These are phyloP conservation scores for Agapanthus africanus DNA, from an alignment of 106 monocot genomes.

Conservation along the genomic window DNA sequence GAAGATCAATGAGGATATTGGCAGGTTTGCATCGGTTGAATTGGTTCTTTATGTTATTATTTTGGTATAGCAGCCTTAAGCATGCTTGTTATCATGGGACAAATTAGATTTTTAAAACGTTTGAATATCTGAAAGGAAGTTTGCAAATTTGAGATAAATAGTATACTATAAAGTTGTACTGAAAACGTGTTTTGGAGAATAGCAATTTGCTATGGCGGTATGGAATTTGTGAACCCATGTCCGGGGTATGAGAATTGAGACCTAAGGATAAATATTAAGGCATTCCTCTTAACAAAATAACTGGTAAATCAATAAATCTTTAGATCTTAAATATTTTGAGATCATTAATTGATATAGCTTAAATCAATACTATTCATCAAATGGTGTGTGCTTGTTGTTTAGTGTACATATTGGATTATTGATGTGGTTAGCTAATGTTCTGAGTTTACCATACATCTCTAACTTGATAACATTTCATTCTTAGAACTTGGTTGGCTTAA, in stretches of 20 bases:
- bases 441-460: neutral
- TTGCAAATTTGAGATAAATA: neutral
- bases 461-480: neutral
- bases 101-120: neutral
- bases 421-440: neutral
- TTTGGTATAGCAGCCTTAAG: neutral
- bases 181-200: no score
- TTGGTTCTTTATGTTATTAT: constrained; percentile 2
- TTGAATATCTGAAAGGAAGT: neutral
- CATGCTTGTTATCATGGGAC: neutral
- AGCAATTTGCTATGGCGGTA: no score
- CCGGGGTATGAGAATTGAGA: no score
- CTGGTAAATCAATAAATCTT: no score
- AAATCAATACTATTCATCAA: neutral
- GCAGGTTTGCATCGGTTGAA: constrained; percentile 38
- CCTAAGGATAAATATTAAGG: no score
- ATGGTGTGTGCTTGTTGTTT: neutral
- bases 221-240: no score
- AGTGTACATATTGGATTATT: neutral
- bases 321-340: no score
- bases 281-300: no score
- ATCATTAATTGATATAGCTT: no score
- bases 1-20: constrained; percentile 64
- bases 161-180: neutral
- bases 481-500: neutral